Evolutionary conservation across 2,329 filamentous ascomycete species (phyloP).

Genomic region (Microcyclosporella mali): DNA sequence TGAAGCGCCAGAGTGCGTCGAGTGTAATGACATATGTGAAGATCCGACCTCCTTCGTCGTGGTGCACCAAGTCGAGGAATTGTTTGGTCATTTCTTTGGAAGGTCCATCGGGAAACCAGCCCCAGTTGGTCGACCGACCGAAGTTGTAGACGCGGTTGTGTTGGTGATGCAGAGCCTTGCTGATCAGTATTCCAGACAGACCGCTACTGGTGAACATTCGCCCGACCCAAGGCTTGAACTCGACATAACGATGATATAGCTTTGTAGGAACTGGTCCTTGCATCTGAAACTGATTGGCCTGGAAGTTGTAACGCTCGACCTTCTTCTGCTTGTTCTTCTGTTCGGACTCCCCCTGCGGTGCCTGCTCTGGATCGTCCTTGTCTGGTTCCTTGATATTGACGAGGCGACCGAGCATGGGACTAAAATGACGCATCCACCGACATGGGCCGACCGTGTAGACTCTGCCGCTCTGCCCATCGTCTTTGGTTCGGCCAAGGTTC

Average conservation of each 20-base stretch:
- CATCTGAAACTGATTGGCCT: constrained; percentile 86
- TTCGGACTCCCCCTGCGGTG: constrained; percentile 2
- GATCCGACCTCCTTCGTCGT: constrained; percentile 75
- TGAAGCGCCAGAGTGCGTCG: constrained; percentile 81
- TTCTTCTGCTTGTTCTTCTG: constrained; percentile 40
- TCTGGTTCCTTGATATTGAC: constrained; percentile 57
- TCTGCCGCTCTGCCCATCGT: constrained; percentile 54
- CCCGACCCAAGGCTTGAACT: constrained; percentile 84
- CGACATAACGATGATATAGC: constrained; percentile 87
- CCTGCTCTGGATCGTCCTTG: constrained; percentile 31
- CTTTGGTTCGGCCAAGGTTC: constrained; percentile 67
- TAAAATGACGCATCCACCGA: constrained; percentile 76
- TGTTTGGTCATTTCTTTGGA: constrained; percentile 66
- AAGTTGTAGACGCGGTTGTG: constrained; percentile 87
- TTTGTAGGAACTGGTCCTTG: constrained; percentile 71
- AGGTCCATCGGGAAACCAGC: constrained; percentile 53
- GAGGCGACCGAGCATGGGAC: constrained; percentile 78
- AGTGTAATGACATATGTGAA: constrained; percentile 91
- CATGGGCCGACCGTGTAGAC: constrained; percentile 75
- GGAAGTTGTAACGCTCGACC: constrained; percentile 68
- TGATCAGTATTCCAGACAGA: constrained; percentile 70
- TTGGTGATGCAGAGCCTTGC: constrained; percentile 83
- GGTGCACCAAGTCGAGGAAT: constrained; percentile 81
- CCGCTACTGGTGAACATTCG: constrained; percentile 79
- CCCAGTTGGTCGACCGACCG: constrained; percentile 67